Evolutionary conservation across 1,284 basidiomycete species (phyloP).

Genomic region (Hemileia vastatrix): DNA sequence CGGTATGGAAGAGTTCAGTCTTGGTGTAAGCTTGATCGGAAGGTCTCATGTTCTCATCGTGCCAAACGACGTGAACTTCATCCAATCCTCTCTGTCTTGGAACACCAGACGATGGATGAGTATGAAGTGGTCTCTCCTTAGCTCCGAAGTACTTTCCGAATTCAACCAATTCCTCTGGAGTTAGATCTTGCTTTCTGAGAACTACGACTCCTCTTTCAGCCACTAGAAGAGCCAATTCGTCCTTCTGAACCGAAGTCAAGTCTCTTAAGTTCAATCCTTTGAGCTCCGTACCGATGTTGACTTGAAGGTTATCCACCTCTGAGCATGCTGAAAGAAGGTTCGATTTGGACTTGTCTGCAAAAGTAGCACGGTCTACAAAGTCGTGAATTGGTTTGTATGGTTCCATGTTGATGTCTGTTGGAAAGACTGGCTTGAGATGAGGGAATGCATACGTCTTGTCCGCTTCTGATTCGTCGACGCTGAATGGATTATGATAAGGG

Average conservation of each 20-base stretch:
- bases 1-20: neutral
- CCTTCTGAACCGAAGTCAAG: slow-evolving; percentile 24
- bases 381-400: slow-evolving; percentile 1
- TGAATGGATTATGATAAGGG: neutral
- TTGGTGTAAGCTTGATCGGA: neutral
- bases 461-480: neutral
- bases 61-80: neutral
- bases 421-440: too few relatives aligned
- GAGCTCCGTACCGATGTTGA: slow-evolving; percentile 37
- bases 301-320: neutral
- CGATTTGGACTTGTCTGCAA: neutral
- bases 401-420: too few relatives aligned
- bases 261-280: slow-evolving; percentile 36
- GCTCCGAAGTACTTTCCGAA: slow-evolving; percentile 39
- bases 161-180: slow-evolving; percentile 35
- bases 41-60: neutral
- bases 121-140: slow-evolving; percentile 22
- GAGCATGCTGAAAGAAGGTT: slow-evolving; percentile 1
- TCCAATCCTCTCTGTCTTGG: neutral
- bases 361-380: neutral
- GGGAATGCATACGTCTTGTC: too few relatives aligned
- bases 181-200: slow-evolving; percentile 41
- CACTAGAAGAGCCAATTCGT: slow-evolving; percentile 28
- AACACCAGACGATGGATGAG: neutral
- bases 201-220: slow-evolving; percentile 31